A percentile compares a stretch with the other conserved stretches of the same genome.
These are phyloP conservation scores for Brachypodium distachyon DNA, from an alignment of 202 grass and related monocot species.

Conservation along the genomic window DNA sequence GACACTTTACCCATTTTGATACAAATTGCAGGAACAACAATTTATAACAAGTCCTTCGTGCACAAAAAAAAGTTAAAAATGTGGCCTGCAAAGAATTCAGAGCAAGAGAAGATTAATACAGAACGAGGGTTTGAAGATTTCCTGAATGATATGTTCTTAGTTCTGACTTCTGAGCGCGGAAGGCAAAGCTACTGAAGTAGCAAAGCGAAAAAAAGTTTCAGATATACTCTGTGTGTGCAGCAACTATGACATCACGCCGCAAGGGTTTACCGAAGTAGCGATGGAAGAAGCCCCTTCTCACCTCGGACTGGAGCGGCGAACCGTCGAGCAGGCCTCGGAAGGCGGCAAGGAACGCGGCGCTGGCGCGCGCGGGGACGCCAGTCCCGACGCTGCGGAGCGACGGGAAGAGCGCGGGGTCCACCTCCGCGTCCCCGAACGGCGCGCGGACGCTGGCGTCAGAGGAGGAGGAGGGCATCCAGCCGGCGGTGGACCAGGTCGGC, in stretches of 20 bases:
- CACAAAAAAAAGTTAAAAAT: not conserved
- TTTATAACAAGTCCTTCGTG: not conserved
- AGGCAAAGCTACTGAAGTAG: not conserved
- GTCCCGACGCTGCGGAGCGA: slow-evolving; percentile 61
- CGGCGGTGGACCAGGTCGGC: slow-evolving; percentile 56
- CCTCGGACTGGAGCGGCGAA: slow-evolving; percentile 58
- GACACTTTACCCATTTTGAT: not conserved
- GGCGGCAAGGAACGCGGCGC: slow-evolving; percentile 50
- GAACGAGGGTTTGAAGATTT: not conserved
- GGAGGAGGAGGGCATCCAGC: slow-evolving; percentile 32
- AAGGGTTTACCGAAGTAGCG: not conserved
- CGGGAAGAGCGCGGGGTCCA: slow-evolving; percentile 64
- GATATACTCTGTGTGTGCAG: not conserved
- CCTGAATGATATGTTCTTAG: not conserved
- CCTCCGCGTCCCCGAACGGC: slow-evolving; percentile 65
- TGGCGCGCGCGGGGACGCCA: slow-evolving; percentile 42
- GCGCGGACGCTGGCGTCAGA: not conserved
- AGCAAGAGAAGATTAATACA: not conserved
- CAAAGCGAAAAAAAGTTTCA: not conserved
- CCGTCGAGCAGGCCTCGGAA: slow-evolving; percentile 45
- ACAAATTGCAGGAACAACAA: not conserved
- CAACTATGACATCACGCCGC: too few species aligned
- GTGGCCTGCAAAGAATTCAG: not conserved
- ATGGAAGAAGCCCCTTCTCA: not conserved
- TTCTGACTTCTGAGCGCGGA: not conserved